Evolutionary conservation across 768 basidiomycete genomes (phyloP).

Genomic region (Rickenella mellea): DNA sequence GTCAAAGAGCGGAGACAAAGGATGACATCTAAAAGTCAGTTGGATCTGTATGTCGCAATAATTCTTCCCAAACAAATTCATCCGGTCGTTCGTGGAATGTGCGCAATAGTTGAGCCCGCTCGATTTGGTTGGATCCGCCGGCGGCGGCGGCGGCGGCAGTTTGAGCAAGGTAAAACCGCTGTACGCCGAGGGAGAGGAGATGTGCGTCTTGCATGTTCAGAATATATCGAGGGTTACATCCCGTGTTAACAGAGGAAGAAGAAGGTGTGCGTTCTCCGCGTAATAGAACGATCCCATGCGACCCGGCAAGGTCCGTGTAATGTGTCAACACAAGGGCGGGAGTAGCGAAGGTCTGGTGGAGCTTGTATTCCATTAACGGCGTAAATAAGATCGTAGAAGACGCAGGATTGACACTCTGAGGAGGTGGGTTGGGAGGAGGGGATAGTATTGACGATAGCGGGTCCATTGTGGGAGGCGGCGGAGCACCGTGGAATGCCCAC

Average conservation of each 20-base stretch:
- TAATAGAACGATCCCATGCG: slow-evolving; percentile 78
- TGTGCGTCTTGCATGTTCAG: slow-evolving; percentile 80
- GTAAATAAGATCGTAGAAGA: slow-evolving; percentile 90
- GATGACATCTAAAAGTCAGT: too few relatives aligned
- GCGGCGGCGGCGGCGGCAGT: too few relatives aligned
- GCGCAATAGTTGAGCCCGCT: slow-evolving; percentile 44
- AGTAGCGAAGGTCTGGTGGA: slow-evolving; percentile 74
- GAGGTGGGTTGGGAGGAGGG: slow-evolving; percentile 32
- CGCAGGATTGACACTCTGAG: slow-evolving; percentile 11
- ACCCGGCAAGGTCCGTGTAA: slow-evolving; percentile 78
- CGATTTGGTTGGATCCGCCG: slow-evolving; percentile 19
- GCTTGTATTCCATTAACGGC: slow-evolving; percentile 88
- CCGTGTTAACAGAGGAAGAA: slow-evolving; percentile 25
- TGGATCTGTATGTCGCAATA: slow-evolving; percentile 41
- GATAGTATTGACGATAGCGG: slow-evolving; percentile 13
- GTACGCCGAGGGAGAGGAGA: slow-evolving; percentile 65
- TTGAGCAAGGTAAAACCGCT: slow-evolving; percentile 78
- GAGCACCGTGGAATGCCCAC: slow-evolving; percentile 78
- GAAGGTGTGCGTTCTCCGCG: slow-evolving; percentile 86
- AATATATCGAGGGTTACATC: slow-evolving; percentile 39
- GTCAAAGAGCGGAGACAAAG: too few relatives aligned
- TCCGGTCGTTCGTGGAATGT: slow-evolving; percentile 72
- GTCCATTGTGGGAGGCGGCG: slow-evolving; percentile 41
- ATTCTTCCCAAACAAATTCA: slow-evolving; percentile 74
- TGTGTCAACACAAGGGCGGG: slow-evolving; percentile 86